phyloP scores from a whole-genome alignment of 1,139 yeast genomes.

The Arxiozyma bovina region DNA sequence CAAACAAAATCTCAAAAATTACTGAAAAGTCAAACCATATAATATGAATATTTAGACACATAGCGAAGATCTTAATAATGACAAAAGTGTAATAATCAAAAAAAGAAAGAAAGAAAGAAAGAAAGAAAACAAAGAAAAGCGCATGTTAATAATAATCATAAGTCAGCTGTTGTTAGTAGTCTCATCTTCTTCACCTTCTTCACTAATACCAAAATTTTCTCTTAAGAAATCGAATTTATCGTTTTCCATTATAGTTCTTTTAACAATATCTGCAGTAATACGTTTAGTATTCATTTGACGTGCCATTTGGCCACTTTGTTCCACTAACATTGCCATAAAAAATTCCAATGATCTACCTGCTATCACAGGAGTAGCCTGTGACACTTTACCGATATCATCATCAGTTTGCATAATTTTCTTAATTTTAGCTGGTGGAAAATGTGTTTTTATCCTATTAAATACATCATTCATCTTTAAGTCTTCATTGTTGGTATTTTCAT shows the following conservation, averaged over 20 bases:
- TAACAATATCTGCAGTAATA: slow-evolving; percentile 74
- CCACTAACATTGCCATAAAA: slow-evolving; percentile 83
- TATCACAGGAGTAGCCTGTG: slow-evolving; percentile 95
- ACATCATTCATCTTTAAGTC: slow-evolving; percentile 18
- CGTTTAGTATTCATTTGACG: slow-evolving; percentile 67
- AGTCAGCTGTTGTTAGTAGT: neutral
- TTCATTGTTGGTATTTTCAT: neutral
- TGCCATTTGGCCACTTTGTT: slow-evolving; percentile 74
- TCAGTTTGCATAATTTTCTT: slow-evolving; percentile 96
- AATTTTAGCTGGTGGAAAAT: slow-evolving; percentile 94
- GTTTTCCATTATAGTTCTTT: slow-evolving; percentile 72
- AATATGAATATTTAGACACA: neutral
- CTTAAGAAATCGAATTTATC: slow-evolving; percentile 90
- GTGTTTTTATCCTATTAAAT: slow-evolving; percentile 57
- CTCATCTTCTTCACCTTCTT: neutral
- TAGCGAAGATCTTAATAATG: neutral
- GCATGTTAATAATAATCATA: neutral
- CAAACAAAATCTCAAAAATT: too few species aligned
- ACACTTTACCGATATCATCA: slow-evolving; percentile 96
- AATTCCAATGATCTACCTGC: slow-evolving; percentile 92
- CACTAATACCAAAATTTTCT: slow-evolving; percentile 34
- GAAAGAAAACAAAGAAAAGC: neutral
- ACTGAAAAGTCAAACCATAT: neutral
- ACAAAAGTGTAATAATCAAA: too few species aligned
- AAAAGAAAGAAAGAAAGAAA: neutral